A percentile compares a stretch with the other conserved stretches of the same genome.
phyloP scores from a whole-genome alignment of 768 basidiomycete genomes.

The Neoboletus subvelutipes region DNA sequence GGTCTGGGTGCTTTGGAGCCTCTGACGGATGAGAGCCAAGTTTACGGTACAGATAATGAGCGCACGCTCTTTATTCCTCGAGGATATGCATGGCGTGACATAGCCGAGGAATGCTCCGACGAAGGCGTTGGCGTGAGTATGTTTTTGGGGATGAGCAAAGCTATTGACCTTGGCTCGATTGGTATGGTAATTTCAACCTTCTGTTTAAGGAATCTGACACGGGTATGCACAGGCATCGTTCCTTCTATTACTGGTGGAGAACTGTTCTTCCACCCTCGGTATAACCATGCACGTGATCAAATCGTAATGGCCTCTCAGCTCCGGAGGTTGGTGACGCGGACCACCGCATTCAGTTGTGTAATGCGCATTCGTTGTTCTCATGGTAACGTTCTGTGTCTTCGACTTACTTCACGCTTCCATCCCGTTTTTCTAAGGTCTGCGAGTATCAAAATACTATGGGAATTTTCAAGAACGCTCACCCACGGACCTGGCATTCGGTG shows the following conservation, averaged over 20 bases:
- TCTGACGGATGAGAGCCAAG: constrained; percentile 55
- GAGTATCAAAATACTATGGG: constrained; percentile 64
- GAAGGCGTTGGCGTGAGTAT: constrained; percentile 88
- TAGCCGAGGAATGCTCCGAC: constrained; percentile 86
- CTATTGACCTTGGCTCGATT: constrained; percentile 85
- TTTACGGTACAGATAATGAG: constrained; percentile 88
- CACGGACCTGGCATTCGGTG: constrained; percentile 76
- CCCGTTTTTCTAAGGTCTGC: constrained; percentile 48
- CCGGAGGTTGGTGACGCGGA: constrained; percentile 61
- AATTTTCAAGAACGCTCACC: constrained; percentile 67
- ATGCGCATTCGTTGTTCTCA: constrained; percentile 83
- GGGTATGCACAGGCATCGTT: constrained; percentile 48
- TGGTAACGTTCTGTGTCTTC: constrained; percentile 46
- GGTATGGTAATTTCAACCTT: constrained; percentile 42
- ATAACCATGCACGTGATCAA: constrained; percentile 66
- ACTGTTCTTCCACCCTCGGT: constrained; percentile 90
- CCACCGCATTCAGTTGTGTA: constrained; percentile 76
- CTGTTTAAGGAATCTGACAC: constrained; percentile 8
- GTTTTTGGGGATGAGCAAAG: constrained; percentile 78
- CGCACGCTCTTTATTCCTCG: constrained; percentile 74
- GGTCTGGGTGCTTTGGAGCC: constrained; percentile 71
- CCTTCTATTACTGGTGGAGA: constrained; percentile 84
- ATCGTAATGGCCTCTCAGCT: constrained; percentile 72
- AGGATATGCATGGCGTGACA: constrained; percentile 73
- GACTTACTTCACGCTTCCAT: constrained; percentile 7